Base-by-base conservation (phyloP, 2,329 filamentous ascomycete genomes). In the Ustilaginoidea virens region DNA sequence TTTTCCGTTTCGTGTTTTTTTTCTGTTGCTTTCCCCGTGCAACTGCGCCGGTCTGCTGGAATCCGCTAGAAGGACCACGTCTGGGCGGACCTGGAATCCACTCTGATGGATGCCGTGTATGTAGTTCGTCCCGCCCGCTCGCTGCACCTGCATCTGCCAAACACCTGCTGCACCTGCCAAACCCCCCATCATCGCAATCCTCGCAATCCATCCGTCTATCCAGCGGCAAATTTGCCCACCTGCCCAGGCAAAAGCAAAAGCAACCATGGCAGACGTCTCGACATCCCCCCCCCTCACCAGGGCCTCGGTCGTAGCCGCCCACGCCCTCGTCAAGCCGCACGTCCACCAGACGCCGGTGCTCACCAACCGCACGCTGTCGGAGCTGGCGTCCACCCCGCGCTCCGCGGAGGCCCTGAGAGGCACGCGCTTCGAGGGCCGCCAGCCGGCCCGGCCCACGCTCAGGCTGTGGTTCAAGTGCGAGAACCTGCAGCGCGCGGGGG, bases 381-480 rank as follows among this genome's bases (percentile, higher is more conserved):
- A 46, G 9, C 60, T 94, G 36, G 85, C 85, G 11, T 92, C 80
- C 3, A 75, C 69, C 14, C 70, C 79, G 6, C 74, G 79, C 4
- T n/a, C n/a, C n/a, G n/a, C n/a, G n/a, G n/a, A n/a, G n/a, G 60
- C 66, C 4, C 58, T 79, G 1, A 43, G 51, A 25, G 66, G 61
- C 10, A 77, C 74, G 4, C 52, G 58, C 38, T 74, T 65, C 58
- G 49, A 66, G 40, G 66, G 64, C 5, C 56, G 63, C 22, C 45
- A 48, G n/a, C 65, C 74, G 0, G 70, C 78, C 1, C 57, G 49
- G 4, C 83, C 83, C 0, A 69, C 57, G 28, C 58, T 93, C 22
- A 63, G 72, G 9, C 63, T 96, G 29, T 90, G 81, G 61, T 92
- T 96, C 69, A 96, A 96, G 60, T 92, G 83, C 53, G 87, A 96